Conservation (phyloP, 441 rosid species). For the Populus hybrid region DNA sequence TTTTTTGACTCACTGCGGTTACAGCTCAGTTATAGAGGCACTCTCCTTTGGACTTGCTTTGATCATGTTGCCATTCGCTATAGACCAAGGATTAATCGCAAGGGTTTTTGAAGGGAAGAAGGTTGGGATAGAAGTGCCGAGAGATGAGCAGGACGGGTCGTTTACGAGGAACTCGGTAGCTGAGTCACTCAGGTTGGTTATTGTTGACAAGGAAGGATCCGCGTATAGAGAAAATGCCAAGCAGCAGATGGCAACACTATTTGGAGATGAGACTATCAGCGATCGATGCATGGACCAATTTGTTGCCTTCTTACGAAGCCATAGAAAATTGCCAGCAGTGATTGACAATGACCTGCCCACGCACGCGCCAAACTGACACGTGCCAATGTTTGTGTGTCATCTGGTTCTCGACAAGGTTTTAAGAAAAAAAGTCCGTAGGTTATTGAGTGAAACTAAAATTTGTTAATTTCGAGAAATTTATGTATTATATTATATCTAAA, state of each 20-base stretch:
- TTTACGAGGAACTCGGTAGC: constrained; percentile 20
- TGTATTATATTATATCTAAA: too few relatives aligned
- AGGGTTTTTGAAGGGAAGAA: constrained; percentile 15
- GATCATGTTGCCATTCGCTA: neutral
- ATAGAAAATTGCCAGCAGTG: neutral
- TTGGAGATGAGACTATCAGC: neutral
- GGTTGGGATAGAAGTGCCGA: constrained; percentile 12
- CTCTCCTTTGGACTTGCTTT: constrained; percentile 9
- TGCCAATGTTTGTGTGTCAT: too few relatives aligned
- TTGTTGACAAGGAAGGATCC: neutral
- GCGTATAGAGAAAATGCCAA: neutral
- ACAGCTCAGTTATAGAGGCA: constrained; percentile 17
- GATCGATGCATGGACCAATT: neutral
- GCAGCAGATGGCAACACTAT: neutral
- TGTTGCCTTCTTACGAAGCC: neutral
- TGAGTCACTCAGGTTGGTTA: constrained; percentile 13
- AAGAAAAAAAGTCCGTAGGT: too few relatives aligned
- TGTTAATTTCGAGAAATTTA: too few relatives aligned
- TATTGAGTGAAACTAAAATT: too few relatives aligned
- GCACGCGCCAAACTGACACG: too few relatives aligned
- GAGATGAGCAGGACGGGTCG: constrained; percentile 17
- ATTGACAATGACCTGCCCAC: too few relatives aligned
- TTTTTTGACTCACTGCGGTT: constrained; percentile 15
- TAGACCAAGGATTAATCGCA: constrained; percentile 18
- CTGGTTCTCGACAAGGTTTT: too few relatives aligned